phyloP scores from a whole-genome alignment of 305 asterid genomes.

The Lippia alba region DNA sequence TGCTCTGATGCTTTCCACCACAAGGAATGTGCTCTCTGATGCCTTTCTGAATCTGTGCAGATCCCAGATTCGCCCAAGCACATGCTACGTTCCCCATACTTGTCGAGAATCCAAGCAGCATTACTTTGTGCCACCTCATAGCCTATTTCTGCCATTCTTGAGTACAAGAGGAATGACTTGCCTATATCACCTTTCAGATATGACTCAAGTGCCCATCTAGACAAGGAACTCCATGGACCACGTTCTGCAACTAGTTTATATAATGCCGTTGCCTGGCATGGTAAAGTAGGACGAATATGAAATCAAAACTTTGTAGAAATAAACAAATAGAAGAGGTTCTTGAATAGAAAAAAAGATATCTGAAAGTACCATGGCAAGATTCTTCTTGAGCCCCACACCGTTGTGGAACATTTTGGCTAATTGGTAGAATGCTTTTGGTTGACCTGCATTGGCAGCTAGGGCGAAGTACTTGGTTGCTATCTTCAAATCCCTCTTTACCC shows the following conservation, averaged over 20 bases:
- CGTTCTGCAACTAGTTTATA: slow-evolving; percentile 82
- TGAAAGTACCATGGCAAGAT: slow-evolving; percentile 57
- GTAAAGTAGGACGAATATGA: slow-evolving; percentile 8
- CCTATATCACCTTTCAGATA: slow-evolving; percentile 76
- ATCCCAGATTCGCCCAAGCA: slow-evolving; percentile 49
- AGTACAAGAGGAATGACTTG: slow-evolving; percentile 66
- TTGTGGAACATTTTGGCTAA: slow-evolving; percentile 64
- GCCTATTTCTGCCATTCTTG: slow-evolving; percentile 73
- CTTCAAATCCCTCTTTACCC: slow-evolving; percentile 68
- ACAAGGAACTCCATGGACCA: slow-evolving; percentile 90
- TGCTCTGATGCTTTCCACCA: slow-evolving; percentile 87
- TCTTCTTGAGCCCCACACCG: slow-evolving; percentile 70
- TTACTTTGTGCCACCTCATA: slow-evolving; percentile 79
- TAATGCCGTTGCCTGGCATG: slow-evolving; percentile 64
- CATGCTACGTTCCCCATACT: slow-evolving; percentile 54
- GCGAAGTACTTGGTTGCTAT: slow-evolving; percentile 60
- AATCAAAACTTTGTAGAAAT: background rate
- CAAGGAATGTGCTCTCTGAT: slow-evolving; percentile 45
- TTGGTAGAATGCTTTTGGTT: slow-evolving; percentile 53
- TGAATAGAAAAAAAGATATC: background rate
- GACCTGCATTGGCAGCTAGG: slow-evolving; percentile 60
- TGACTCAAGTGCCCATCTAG: slow-evolving; percentile 83
- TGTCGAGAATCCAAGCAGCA: slow-evolving; percentile 85
- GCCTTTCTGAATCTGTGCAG: slow-evolving; percentile 44
- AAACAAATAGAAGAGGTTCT: background rate